Evolutionary conservation across 768 basidiomycete genomes (phyloP), one percentile per base, ranked within the genome.

Genomic region (Leucocoprinus leucothites): DNA sequence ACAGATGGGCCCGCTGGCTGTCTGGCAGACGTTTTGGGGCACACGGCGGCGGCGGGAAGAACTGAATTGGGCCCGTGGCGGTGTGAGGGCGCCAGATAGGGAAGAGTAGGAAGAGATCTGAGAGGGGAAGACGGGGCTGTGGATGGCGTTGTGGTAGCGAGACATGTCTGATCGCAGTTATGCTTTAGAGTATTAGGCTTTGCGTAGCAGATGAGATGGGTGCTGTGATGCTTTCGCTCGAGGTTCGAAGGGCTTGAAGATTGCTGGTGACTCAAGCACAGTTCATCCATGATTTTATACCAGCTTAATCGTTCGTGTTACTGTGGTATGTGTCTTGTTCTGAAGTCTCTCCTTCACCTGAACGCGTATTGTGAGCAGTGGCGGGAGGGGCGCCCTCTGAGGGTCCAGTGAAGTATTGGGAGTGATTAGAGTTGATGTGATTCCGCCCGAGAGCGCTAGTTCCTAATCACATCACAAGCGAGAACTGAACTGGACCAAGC

Each of bases 1-100:
- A 19, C 70, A 66, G 6, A 63, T 49, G 4, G 61, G 61, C 16
- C 61, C 59, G 1, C 61, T 35, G 22, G 69, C 64, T 9, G 65
- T 62, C 13, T 64, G 57, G 53, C 52, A 53, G 34, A 36, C 22
- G 25, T 34, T 34, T 26, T 59, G 58, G 9, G 58, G 58, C 21
- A 59, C 49, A 5, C 43, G 38, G 4, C 50, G 48, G 34, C 54
- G 58, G 42, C 34, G 35, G 40, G 48, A 3, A 6, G 44, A 46
- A 16, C 13, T 24, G 28, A 52, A 56, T 25, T 43, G 44, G 25
- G 50, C 28, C 7, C 35, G 36, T 26, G 53, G 48, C 7, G 24
- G 38, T 35, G 49, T 25, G 3, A 59, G 36, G 21, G 58, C 58
- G 11, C 54, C 49, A 9, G 41, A 43, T 24, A 59, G 49, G 9